phyloP scores from a whole-genome alignment of 2,329 filamentous ascomycete species.

The Fonsecaea pedrosoi region DNA sequence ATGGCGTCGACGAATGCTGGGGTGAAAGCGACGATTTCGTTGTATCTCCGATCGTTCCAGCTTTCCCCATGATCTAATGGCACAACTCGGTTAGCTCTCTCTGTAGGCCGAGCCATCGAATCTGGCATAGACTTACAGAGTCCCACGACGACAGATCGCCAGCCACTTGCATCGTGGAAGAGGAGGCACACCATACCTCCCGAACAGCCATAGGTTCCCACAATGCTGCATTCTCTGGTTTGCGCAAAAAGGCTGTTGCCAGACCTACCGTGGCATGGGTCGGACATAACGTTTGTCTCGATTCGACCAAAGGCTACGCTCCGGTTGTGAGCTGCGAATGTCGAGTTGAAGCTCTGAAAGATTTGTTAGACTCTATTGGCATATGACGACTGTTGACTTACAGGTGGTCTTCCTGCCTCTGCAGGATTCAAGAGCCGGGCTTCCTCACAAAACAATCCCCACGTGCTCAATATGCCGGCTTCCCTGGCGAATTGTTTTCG shows the following conservation, averaged over 20 bases:
- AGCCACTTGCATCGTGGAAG: background rate
- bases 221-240: slow-evolving; percentile 7
- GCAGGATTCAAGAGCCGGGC: background rate
- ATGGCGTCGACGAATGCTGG: background rate
- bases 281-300: background rate
- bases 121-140: slow-evolving; percentile 1
- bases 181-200: slow-evolving; percentile 9
- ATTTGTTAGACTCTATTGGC: background rate
- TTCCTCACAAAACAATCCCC: background rate
- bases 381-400: background rate
- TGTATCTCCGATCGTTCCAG: slow-evolving; percentile 11
- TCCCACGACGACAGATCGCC: slow-evolving; percentile 8
- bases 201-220: slow-evolving; percentile 11
- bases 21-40: slow-evolving; percentile 4
- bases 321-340: background rate
- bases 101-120: background rate
- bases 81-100: slow-evolving; percentile 6
- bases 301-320: background rate
- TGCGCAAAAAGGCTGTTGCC: slow-evolving; percentile 8
- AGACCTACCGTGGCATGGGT: background rate
- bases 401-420: background rate
- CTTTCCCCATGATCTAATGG: background rate
- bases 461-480: background rate
- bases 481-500: background rate
- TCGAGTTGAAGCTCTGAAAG: background rate